These are phyloP conservation scores for Scedosporium apiospermum DNA, from an alignment of 2,329 filamentous ascomycete species.

Conservation along the genomic window DNA sequence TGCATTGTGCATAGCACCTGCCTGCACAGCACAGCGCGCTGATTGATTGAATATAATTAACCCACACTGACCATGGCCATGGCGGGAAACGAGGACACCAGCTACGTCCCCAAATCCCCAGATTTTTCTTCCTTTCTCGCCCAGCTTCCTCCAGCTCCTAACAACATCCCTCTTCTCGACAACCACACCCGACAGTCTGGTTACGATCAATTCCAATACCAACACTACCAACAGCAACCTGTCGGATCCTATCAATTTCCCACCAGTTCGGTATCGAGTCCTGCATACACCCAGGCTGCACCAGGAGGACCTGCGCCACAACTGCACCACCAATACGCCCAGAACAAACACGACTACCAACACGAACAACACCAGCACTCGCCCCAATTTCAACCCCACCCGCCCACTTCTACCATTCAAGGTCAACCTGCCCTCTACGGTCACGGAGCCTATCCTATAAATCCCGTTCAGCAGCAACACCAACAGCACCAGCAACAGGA, in stretches of 20 bases:
- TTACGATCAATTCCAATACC: background rate
- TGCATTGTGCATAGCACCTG: background rate
- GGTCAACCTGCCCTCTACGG: conserved; percentile 3
- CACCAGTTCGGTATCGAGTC: background rate
- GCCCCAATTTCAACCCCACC: conserved; percentile 9
- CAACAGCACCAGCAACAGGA: conserved; percentile 7
- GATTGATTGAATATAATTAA: background rate
- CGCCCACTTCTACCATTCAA: conserved; percentile 5
- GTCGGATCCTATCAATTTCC: background rate
- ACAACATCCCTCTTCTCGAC: conserved; percentile 7
- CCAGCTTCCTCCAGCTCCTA: conserved; percentile 11
- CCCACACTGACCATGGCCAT: conserved; percentile 5
- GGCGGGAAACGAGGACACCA: conserved; percentile 3
- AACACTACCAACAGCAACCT: conserved; percentile 8
- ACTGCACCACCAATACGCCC: conserved; percentile 14
- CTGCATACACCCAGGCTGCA: background rate
- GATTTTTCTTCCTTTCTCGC: conserved; percentile 49
- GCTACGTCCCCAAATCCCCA: conserved; percentile 48
- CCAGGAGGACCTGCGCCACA: conserved; percentile 12
- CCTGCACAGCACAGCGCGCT: too few relatives aligned
- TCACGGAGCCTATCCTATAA: conserved; percentile 3
- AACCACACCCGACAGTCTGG: conserved; percentile 7
- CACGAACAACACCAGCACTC: conserved; percentile 14
- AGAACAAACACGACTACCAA: conserved; percentile 11
- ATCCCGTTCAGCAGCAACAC: conserved; percentile 5